phyloP scores from a whole-genome alignment of 1,284 basidiomycete genomes.

The Trametes sp. region DNA sequence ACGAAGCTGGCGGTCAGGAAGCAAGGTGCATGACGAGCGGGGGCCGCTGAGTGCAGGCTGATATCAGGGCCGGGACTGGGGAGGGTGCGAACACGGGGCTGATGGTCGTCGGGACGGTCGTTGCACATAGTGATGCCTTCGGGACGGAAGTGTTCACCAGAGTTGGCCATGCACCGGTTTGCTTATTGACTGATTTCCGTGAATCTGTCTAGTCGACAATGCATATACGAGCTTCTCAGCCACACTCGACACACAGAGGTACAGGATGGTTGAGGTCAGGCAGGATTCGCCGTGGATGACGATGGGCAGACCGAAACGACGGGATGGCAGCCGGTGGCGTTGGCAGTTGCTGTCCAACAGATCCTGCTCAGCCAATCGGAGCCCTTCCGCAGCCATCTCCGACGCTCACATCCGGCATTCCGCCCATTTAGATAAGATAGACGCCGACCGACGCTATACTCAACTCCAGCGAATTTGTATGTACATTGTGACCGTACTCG shows the following conservation, averaged over 20 bases:
- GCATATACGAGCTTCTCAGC: background rate
- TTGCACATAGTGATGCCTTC: constrained; percentile 22
- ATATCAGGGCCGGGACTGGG: constrained; percentile 15
- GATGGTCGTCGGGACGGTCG: constrained; percentile 27
- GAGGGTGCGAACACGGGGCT: constrained; percentile 19
- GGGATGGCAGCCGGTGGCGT: background rate
- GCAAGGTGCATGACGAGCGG: constrained; percentile 22
- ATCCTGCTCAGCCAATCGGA: constrained; percentile 4
- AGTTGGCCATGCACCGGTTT: constrained; percentile 18
- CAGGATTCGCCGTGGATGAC: background rate
- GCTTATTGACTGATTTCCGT: background rate
- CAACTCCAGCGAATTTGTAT: too few relatives aligned
- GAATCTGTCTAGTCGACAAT: background rate
- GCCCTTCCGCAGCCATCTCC: background rate
- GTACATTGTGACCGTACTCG: too few relatives aligned
- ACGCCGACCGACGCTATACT: constrained; percentile 3
- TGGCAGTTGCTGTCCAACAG: constrained; percentile 13
- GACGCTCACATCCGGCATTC: background rate
- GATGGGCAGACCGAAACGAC: background rate
- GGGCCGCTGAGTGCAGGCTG: background rate
- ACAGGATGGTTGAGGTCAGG: background rate
- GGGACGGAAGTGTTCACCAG: constrained; percentile 12
- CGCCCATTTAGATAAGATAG: constrained; percentile 21
- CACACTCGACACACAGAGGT: background rate
- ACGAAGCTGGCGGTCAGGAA: constrained; percentile 23